A percentile compares a stretch with the other conserved stretches of the same genome.
Conservation (phyloP, 306 rosid genomes). For the Datisca glomerata region DNA sequence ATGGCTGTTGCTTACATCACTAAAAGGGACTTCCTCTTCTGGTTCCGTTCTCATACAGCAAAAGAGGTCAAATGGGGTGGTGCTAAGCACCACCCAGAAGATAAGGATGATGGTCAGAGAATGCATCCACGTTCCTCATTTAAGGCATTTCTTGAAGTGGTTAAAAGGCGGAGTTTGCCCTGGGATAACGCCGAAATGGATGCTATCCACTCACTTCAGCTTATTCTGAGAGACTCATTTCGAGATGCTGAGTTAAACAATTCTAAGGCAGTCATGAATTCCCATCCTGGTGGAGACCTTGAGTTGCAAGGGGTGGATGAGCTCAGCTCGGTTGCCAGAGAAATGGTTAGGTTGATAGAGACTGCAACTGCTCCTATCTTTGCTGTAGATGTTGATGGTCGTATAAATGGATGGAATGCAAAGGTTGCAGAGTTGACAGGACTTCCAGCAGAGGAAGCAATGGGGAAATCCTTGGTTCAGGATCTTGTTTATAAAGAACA, state of each 20-base stretch:
- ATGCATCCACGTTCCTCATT: slow-evolving; percentile 99
- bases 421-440: slow-evolving; percentile 93
- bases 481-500: slow-evolving; percentile 82
- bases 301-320: slow-evolving; percentile 82
- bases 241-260: slow-evolving; percentile 45
- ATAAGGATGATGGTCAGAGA: slow-evolving; percentile 93
- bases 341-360: slow-evolving; percentile 96
- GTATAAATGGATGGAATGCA: slow-evolving; percentile 93
- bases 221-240: slow-evolving; percentile 82
- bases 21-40: slow-evolving; percentile 67
- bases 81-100: slow-evolving; percentile 97
- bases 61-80: slow-evolving; percentile 99
- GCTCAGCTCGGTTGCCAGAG: slow-evolving; percentile 93
- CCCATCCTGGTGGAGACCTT: slow-evolving; percentile 31
- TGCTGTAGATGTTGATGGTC: slow-evolving; percentile 77
- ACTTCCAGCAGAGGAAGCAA: slow-evolving; percentile 77
- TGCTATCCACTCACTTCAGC: slow-evolving; percentile 96
- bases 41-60: slow-evolving; percentile 91
- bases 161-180: slow-evolving; percentile 83
- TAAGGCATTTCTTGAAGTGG: slow-evolving; percentile 95
- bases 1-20: slow-evolving; percentile 95
- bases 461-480: slow-evolving; percentile 77
- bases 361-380: slow-evolving; percentile 98
- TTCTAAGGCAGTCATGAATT: slow-evolving; percentile 57
- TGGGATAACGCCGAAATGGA: slow-evolving; percentile 99